phyloP scores from a whole-genome alignment of 108 stramenopile species.

The Fragilaria radians region DNA sequence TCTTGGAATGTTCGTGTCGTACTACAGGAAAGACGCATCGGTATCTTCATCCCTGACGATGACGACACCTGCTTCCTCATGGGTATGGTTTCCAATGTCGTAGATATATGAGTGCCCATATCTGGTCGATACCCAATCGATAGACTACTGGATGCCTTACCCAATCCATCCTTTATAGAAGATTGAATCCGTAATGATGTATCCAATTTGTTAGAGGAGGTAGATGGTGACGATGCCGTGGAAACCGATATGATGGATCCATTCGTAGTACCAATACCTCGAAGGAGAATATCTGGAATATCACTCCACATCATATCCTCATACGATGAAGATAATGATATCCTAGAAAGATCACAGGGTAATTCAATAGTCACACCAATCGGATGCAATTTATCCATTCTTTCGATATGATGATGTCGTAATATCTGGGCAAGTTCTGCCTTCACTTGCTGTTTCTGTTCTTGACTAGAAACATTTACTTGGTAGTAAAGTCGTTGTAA shows the following conservation, averaged over 20 bases:
- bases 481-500: slow-evolving; percentile 18
- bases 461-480: no score
- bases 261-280: no score
- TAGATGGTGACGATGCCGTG: background rate
- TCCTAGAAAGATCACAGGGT: slow-evolving; percentile 4
- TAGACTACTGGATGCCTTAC: slow-evolving; percentile 9
- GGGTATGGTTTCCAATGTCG: slow-evolving; percentile 13
- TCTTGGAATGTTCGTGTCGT: background rate
- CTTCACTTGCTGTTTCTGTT: slow-evolving; percentile 12
- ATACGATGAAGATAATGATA: slow-evolving; percentile 6
- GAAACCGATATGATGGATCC: background rate
- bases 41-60: background rate
- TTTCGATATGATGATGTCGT: slow-evolving; percentile 4
- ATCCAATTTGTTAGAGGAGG: slow-evolving; percentile 11
- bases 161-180: slow-evolving; percentile 20
- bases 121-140: slow-evolving; percentile 23
- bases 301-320: slow-evolving; percentile 2
- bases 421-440: slow-evolving; percentile 1
- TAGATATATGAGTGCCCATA: slow-evolving; percentile 18
- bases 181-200: slow-evolving; percentile 23
- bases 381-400: background rate
- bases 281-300: slow-evolving; percentile 6
- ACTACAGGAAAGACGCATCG: background rate
- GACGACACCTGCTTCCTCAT: no score
- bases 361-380: background rate